These are phyloP conservation scores for Clavispora vitiphila DNA, from an alignment of 805 yeast species.

Conservation along the genomic window DNA sequence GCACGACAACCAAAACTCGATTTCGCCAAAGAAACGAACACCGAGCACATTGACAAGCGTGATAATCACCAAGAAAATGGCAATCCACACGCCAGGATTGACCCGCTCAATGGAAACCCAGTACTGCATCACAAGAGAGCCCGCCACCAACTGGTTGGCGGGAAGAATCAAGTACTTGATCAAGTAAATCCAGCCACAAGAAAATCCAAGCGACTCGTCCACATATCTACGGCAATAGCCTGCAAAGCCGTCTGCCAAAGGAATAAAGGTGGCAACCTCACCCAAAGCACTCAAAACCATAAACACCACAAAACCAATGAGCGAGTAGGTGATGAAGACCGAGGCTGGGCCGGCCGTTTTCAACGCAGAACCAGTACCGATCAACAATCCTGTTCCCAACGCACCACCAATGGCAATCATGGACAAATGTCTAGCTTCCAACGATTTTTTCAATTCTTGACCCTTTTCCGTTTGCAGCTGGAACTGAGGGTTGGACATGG, in stretches of 20 bases:
- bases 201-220: constrained; percentile 64
- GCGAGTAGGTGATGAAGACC: constrained; percentile 57
- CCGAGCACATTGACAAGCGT: constrained; percentile 42
- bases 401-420: constrained; percentile 85
- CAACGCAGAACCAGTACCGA: constrained; percentile 71
- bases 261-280: constrained; percentile 64
- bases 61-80: constrained; percentile 40
- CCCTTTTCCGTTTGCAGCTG: constrained; percentile 35
- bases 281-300: constrained; percentile 51
- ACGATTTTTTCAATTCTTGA: constrained; percentile 35
- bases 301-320: constrained; percentile 68
- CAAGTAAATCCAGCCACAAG: constrained; percentile 62
- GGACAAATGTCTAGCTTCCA: constrained; percentile 51
- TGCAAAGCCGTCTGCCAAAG: constrained; percentile 61
- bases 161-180: constrained; percentile 50
- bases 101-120: constrained; percentile 45
- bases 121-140: constrained; percentile 48
- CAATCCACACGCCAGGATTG: constrained; percentile 46
- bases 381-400: constrained; percentile 72
- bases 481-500: constrained; percentile 39
- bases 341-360: constrained; percentile 68
- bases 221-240: constrained; percentile 61
- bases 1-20: constrained; percentile 53
- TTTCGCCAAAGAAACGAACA: constrained; percentile 45
- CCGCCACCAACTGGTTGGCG: constrained; percentile 64